These are phyloP conservation scores for Dictyostelium firmibasis DNA, from an alignment of 78 protist species.

Conservation along the genomic window DNA sequence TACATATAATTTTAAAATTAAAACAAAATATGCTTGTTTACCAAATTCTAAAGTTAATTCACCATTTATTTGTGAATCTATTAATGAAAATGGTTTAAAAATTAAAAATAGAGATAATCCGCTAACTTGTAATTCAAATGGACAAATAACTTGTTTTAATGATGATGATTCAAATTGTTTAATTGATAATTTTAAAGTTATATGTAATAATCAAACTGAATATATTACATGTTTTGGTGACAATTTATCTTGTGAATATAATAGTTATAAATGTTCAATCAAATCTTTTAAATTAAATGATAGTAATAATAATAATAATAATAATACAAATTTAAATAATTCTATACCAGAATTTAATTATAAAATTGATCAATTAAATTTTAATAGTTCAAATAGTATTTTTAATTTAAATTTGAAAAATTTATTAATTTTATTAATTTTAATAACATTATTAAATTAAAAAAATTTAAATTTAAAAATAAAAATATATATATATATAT, in stretches of 20 bases:
- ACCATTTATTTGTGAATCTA: neutral
- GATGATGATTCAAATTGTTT: neutral
- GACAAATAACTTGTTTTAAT: neutral
- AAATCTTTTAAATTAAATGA: neutral
- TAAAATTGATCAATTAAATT: no score
- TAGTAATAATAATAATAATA: neutral
- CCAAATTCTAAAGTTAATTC: neutral
- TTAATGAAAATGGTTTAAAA: neutral
- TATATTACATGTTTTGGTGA: neutral
- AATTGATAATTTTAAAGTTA: neutral
- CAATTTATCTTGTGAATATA: neutral
- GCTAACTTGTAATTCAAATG: neutral
- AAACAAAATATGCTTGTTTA: neutral
- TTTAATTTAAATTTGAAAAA: neutral
- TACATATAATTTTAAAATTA: neutral
- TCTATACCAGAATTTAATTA: no score
- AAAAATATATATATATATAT: no score
- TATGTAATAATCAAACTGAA: neutral
- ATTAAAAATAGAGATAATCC: neutral
- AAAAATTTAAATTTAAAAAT: no score
- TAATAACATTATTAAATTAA: neutral
- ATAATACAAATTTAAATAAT: neutral
- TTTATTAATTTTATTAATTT: neutral
- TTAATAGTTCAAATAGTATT: neutral
- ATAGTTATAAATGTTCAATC: neutral